Evolutionary conservation across 345 rosid species (phyloP), one percentile per base, ranked within the genome.

Genomic region (Angophora floribunda): DNA sequence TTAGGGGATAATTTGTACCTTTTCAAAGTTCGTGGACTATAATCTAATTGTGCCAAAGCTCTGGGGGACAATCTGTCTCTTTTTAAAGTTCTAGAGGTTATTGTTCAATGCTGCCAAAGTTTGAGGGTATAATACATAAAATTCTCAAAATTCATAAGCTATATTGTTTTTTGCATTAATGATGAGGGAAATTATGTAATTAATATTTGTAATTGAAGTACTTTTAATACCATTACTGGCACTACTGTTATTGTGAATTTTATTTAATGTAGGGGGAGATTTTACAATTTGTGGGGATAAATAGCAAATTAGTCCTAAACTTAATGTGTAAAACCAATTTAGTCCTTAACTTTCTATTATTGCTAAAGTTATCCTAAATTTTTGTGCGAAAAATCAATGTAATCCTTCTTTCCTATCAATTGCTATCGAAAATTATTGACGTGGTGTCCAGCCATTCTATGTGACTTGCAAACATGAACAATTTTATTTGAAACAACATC

Each of bases 351-450:
- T 70, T 70, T 36, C 4, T 19, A 70, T 9, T 36, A 6, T 6
- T 70, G 13, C 6, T 21, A 17, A 36, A 16, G 45, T 70, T 70
- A 4, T 30, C 44, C 36, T 15, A 16, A 14, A 7, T 11, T 65
- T 65, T 4, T 65, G 41, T 0, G 1, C 0, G 28, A 57, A 57
- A 24, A 9, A 24, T 1, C 30, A 59, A 59, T 59, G 2, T 12
- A 61, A 12, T n/a, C 2, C 75, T 63, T 8, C 6, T 63, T 2
- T 36, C 17, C 17, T 3, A 0, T 28, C 4, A 13, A n/a, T 63
- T 63, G 7, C 17, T n/a, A 13, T 63, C 0, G 6, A 63, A 59
- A 59, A 59, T 59, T 61, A 3, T 61, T 28, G 67, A 61, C 0
- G 51, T 0, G 0, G n/a, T 9, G 32, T 61, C 32, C 2, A 61